Evolutionary conservation across 148 eudicot species (phyloP), one percentile per base, ranked within the genome.

Genomic region (Rhododendron vialii): DNA sequence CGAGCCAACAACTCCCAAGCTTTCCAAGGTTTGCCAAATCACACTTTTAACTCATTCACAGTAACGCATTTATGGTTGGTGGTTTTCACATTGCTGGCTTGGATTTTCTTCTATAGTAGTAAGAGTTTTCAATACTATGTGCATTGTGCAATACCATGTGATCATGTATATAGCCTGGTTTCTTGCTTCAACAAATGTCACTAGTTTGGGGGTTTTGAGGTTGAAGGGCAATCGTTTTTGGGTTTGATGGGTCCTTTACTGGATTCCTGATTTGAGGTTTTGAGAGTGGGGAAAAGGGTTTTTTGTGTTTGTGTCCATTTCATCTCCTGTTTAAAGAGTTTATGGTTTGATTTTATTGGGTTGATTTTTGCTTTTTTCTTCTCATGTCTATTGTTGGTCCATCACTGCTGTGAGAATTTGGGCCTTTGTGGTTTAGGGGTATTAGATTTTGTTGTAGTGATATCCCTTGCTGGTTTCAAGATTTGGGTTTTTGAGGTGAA

Each of bases 171-270:
- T 26, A 26, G 65, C 24, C 77, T 80, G 82, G 55, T 81, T 26
- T 30, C 28, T 80, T 28, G 12, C 50, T 50, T 65, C 43, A 36
- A 59, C 33, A 22, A 71, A 69, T 41, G 48, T 77, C 57, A 30
- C n/a, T 36, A 1, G 67, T 65, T 80, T 85, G 61, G 84, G 76
- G 81, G 17, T 51, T 85, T 75, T 84, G 84, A 87, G 86, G 81
- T 61, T 76, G 79, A 86, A 87, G 84, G 81, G 86, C 55, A 81
- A 87, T 75, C 15, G 75, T 80, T 82, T 73, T 5, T 83, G 43
- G 77, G 47, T 10, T 74, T 63, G 18, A 12, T 38, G 41, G 50
- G 43, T 83, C 77, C 41, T 38, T 18, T 65, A 41, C 41, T 81
- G 15, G 36, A 55, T 82, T 76, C 22, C 7, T 77, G 73, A 78